Percentiles rank a stretch among this genome's conserved stretches.
phyloP scores from a whole-genome alignment of 176 grass and related monocot species.

The Aegilops sharonensis region DNA sequence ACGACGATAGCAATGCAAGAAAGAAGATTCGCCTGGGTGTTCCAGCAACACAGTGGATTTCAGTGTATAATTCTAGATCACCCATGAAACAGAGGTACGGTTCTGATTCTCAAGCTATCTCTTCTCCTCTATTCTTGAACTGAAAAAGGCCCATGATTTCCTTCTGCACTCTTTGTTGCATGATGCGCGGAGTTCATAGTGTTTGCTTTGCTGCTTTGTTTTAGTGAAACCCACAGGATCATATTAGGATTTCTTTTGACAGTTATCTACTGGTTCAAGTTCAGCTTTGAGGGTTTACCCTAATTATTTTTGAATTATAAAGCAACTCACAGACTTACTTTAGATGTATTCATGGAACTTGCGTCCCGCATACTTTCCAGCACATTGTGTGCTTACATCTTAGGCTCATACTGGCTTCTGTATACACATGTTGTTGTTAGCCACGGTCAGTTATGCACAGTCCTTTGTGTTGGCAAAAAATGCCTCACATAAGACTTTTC shows the following conservation, averaged over 20 bases:
- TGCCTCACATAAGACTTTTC: no score
- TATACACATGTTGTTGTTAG: no score
- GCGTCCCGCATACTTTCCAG: no score
- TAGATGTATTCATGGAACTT: no score
- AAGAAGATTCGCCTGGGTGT: conserved; percentile 72
- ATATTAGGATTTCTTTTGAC: neutral
- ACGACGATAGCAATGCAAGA: conserved; percentile 61
- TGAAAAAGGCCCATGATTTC: neutral
- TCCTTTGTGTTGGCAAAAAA: no score
- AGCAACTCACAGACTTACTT: no score
- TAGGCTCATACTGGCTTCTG: no score
- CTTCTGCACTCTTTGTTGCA: neutral
- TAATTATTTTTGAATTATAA: neutral
- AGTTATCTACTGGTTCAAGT: neutral
- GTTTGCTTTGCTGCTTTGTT: neutral
- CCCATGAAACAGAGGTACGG: conserved; percentile 82
- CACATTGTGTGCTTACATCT: no score
- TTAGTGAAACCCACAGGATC: neutral
- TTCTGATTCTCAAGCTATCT: conserved; percentile 28
- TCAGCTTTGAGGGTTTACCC: neutral
- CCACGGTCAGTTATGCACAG: no score
- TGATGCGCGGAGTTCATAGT: neutral
- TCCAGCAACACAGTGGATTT: conserved; percentile 88
- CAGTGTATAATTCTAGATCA: conserved; percentile 73
- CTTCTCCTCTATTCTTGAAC: neutral